Evolutionary conservation across 2,329 filamentous ascomycete species (phyloP).

Genomic region (Pseudocercospora fuligena): DNA sequence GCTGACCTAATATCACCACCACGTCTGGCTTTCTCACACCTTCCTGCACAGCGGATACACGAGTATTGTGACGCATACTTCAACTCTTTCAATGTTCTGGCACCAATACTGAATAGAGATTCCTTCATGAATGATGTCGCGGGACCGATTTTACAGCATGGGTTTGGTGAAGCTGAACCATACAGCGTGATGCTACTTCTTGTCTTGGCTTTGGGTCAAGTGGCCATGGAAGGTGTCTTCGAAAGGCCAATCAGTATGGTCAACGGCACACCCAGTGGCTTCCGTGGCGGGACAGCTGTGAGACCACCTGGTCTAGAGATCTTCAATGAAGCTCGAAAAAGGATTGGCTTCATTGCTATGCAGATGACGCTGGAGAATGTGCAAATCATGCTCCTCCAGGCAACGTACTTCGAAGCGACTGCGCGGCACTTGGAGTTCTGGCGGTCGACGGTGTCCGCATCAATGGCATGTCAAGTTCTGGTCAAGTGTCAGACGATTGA

Average conservation of each 20-base stretch:
- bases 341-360: constrained; percentile 62
- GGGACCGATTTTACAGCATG: constrained; percentile 51
- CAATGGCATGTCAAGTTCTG: constrained; percentile 61
- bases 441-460: constrained; percentile 62
- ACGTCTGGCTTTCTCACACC: constrained; percentile 39
- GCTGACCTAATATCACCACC: constrained; percentile 23
- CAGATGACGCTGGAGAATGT: constrained; percentile 64
- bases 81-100: constrained; percentile 63
- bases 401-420: constrained; percentile 40
- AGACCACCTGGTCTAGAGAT: constrained; percentile 62
- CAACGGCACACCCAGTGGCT: constrained; percentile 56
- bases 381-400: constrained; percentile 62
- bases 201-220: constrained; percentile 63
- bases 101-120: constrained; percentile 64
- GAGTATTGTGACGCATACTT: constrained; percentile 61
- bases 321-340: constrained; percentile 66
- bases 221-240: constrained; percentile 58
- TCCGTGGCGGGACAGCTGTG: constrained; percentile 56
- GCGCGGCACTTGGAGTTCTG: constrained; percentile 60
- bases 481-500: constrained; percentile 56
- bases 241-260: constrained; percentile 53
- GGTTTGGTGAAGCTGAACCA: constrained; percentile 56
- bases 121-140: constrained; percentile 57
- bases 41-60: constrained; percentile 58
- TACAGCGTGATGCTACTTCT: constrained; percentile 60